These are phyloP conservation scores for Geotrichum carabidarum DNA, from an alignment of 1,139 yeast species.

Conservation along the genomic window DNA sequence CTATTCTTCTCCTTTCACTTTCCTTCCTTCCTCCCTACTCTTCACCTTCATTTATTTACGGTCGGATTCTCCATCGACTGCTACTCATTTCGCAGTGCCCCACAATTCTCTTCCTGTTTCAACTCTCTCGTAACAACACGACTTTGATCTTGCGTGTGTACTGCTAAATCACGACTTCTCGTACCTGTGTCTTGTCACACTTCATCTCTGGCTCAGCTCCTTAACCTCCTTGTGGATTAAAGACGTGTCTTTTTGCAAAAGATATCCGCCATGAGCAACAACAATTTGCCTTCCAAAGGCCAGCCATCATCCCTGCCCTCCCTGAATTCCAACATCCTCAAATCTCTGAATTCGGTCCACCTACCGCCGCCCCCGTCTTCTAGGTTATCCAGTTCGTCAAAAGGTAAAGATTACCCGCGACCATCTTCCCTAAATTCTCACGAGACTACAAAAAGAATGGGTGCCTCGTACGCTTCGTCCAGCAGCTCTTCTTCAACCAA, in stretches of 20 bases:
- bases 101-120: background rate
- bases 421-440: constrained; percentile 1
- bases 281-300: background rate
- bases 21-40: background rate
- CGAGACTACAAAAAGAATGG: constrained; percentile 1
- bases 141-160: background rate
- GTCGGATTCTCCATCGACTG: background rate
- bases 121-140: background rate
- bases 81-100: background rate
- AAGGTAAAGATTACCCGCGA: background rate
- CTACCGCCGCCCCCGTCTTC: constrained; percentile 45
- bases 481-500: background rate
- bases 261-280: background rate
- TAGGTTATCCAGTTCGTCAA: constrained; percentile 11
- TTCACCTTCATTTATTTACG: background rate
- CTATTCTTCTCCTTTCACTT: background rate
- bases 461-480: constrained; percentile 2
- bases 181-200: background rate
- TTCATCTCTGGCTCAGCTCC: background rate
- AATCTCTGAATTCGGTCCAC: constrained; percentile 43
- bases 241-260: background rate
- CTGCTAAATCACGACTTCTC: background rate
- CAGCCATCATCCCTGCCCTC: constrained; percentile 7
- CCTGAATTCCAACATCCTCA: constrained; percentile 36
- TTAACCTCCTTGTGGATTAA: background rate